phyloP scores from a whole-genome alignment of 2,329 filamentous ascomycete species.

The Karstenula rhodostoma region DNA sequence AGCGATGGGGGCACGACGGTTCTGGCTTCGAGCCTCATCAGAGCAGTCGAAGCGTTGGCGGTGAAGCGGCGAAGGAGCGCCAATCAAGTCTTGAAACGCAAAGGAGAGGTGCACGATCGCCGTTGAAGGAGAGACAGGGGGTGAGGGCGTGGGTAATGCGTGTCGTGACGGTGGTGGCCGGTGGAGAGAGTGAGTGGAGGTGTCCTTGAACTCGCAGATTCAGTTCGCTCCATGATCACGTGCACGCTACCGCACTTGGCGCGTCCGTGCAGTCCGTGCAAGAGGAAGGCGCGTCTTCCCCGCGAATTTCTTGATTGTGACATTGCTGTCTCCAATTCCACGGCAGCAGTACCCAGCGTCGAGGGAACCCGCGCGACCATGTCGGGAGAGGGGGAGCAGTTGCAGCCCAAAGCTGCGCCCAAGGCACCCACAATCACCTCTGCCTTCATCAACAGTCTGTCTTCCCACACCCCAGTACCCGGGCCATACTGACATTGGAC shows the following conservation, averaged over 20 bases:
- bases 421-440: constrained; percentile 33
- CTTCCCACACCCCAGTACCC: constrained; percentile 12
- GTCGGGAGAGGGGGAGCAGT: constrained; percentile 37
- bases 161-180: constrained; percentile 37
- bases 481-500: constrained; percentile 24
- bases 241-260: constrained; percentile 11
- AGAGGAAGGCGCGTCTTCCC: constrained; percentile 3
- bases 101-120: background rate
- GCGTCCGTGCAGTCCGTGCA: background rate
- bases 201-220: constrained; percentile 17
- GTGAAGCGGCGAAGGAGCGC: constrained; percentile 28
- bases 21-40: constrained; percentile 84
- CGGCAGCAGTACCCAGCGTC: background rate
- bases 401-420: constrained; percentile 23
- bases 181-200: constrained; percentile 21
- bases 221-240: constrained; percentile 23
- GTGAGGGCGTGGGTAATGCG: constrained; percentile 17
- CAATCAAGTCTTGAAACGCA: constrained; percentile 31
- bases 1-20: constrained; percentile 78
- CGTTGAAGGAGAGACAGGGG: constrained; percentile 17
- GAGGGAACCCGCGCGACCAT: constrained; percentile 30
- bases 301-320: constrained; percentile 1
- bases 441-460: constrained; percentile 45
- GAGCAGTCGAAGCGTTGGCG: constrained; percentile 60
- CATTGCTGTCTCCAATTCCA: background rate